Base-by-base conservation (phyloP, 2,329 filamentous ascomycete species). In the Fusarium multiceps region DNA sequence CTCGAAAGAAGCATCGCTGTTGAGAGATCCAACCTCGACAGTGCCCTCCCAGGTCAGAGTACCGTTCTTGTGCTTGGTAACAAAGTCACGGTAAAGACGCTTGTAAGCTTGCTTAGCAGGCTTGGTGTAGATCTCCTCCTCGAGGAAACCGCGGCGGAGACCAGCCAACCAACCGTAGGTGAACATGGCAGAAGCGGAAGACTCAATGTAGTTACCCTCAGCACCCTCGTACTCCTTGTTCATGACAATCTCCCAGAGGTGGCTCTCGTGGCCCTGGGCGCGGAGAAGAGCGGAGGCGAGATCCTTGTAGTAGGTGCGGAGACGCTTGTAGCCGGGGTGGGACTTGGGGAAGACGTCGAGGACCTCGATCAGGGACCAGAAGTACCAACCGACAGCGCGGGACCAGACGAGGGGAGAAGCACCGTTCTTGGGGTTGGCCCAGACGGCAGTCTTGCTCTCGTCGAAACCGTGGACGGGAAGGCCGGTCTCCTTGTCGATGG, bases 191-290 rank as follows among this genome's bases (percentile, higher is more conserved):
- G 85, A 85, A 10, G 83, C 87, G 32, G 86, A 88, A 34, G 85
- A 86, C 78, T 90, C 86, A 49, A 90, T 84, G 75, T 87, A 90
- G 75, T 90, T 90, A 4, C 86, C 86, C 47, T 81, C 67, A 41
- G 76, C 71, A 2, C 81, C 82, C 1, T 83, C 81, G 57, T 85
- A 83, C 27, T 81, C 76, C 59, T 83, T 80, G 69, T 82, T 83
- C 82, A 89, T 86, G 45, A 89, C 79, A 54, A 88, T 77, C 84
- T 86, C 89, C 87, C 87, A 90, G 9, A 85, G 86, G 0, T 86
- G 85, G 4, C 68, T 69, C 13, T 71, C 69, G 58, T 86, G 83
- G 23, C 82, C 80, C 1, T 86, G 77, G 6, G 80, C 76, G 2
- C 76, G 74, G 28, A 84, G 56, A 4, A 71, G 68, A 1, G 68